phyloP scores from a whole-genome alignment of 2,329 filamentous ascomycete species.

The Pseudopyricularia cyperi region DNA sequence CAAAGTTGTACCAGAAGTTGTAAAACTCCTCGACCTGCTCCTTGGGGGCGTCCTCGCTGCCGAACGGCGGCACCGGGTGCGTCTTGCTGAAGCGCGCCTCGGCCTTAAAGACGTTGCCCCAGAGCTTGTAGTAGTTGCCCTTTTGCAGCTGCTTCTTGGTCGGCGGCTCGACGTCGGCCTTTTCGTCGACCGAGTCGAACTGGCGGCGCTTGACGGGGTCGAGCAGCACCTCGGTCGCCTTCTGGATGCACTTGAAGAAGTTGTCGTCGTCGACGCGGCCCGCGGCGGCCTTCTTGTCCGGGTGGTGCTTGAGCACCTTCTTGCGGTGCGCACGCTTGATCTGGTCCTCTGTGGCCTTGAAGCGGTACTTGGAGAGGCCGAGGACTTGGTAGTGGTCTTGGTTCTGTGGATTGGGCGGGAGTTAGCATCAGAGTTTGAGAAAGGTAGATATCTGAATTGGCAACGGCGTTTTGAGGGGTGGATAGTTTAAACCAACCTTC shows the following conservation, averaged over 20 bases:
- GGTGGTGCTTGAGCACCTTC: conserved; percentile 98
- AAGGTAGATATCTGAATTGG: background rate
- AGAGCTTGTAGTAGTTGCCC: conserved; percentile 90
- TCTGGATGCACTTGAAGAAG: conserved; percentile 99
- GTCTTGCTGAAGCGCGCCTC: conserved; percentile 87
- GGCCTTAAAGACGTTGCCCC: conserved; percentile 78
- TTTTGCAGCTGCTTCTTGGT: conserved; percentile 80
- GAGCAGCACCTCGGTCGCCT: conserved; percentile 83
- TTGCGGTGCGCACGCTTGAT: conserved; percentile 98
- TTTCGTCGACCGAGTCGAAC: conserved; percentile 93
- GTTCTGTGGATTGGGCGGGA: conserved; percentile 31
- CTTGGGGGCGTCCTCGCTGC: conserved; percentile 70
- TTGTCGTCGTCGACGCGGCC: conserved; percentile 84
- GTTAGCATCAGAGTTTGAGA: background rate
- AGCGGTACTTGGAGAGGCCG: conserved; percentile 83
- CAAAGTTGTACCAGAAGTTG: conserved; percentile 99
- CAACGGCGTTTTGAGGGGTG: background rate
- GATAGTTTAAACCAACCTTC: conserved; percentile 88
- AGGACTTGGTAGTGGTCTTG: conserved; percentile 99
- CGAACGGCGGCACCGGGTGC: conserved; percentile 79
- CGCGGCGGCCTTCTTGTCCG: conserved; percentile 93
- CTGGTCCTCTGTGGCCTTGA: conserved; percentile 87
- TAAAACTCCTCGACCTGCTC: conserved; percentile 93
- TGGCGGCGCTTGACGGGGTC: conserved; percentile 89
- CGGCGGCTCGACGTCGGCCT: conserved; percentile 82